phyloP scores from a whole-genome alignment of 148 eudicot genomes.

The Polygonum aviculare region DNA sequence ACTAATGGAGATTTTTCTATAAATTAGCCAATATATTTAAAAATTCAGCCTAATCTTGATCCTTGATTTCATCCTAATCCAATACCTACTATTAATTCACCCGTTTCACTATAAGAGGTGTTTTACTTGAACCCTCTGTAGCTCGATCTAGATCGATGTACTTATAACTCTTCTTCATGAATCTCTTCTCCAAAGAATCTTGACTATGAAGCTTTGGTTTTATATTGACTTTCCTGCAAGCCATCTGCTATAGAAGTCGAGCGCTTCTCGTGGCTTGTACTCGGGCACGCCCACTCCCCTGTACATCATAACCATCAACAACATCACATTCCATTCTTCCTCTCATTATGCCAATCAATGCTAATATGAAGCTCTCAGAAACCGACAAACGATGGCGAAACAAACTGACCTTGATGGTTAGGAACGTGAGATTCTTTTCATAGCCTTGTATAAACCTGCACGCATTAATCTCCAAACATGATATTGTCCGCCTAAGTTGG shows the following conservation, averaged over 20 bases:
- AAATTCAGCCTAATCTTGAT: no score
- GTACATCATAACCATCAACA: background rate
- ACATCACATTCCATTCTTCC: background rate
- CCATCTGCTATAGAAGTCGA: background rate
- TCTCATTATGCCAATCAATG: background rate
- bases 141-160: background rate
- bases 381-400: background rate
- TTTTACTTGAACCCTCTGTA: no score
- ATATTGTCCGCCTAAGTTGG: background rate
- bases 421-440: background rate
- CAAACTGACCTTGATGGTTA: background rate
- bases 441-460: background rate
- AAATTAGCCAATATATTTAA: no score
- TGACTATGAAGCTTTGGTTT: background rate
- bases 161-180: background rate
- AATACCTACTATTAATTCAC: no score
- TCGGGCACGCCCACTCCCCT: constrained; percentile 4
- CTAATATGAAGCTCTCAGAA: background rate
- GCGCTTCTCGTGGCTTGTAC: background rate
- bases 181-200: background rate
- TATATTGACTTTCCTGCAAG: background rate
- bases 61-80: no score
- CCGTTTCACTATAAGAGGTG: no score
- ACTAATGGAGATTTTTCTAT: no score
- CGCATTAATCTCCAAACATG: background rate